Evolutionary conservation across 345 rosid genomes (phyloP).

Genomic region (Bruguiera gymnorhiza): DNA sequence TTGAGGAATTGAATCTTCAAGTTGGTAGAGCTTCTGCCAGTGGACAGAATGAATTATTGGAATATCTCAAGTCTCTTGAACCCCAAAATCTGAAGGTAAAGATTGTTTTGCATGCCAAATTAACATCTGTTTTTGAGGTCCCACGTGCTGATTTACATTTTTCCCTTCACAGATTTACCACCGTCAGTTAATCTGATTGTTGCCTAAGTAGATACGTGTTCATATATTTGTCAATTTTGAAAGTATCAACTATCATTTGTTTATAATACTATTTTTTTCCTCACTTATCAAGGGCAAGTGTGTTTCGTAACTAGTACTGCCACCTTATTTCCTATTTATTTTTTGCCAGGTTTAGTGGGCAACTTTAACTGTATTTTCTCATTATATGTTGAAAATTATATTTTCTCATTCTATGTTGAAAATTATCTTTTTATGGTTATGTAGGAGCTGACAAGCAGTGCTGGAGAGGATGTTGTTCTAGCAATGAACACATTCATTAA

Average conservation of each 20-base stretch:
- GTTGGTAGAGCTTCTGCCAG: slow-evolving; percentile 60
- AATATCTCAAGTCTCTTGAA: slow-evolving; percentile 83
- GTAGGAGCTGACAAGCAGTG: slow-evolving; percentile 89
- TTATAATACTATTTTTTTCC: slow-evolving; percentile 1
- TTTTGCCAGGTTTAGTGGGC: neutral
- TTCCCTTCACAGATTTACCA: neutral
- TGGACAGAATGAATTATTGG: slow-evolving; percentile 81
- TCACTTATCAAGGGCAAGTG: neutral
- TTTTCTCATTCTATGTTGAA: too few relatives aligned
- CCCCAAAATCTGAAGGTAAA: slow-evolving; percentile 94
- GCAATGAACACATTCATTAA: slow-evolving; percentile 93
- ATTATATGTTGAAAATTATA: slow-evolving; percentile 10
- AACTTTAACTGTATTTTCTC: neutral
- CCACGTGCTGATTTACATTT: neutral
- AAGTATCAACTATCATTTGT: neutral
- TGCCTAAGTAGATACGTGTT: neutral
- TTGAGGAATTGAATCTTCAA: slow-evolving; percentile 78
- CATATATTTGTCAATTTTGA: neutral
- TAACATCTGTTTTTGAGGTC: neutral
- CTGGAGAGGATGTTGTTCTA: slow-evolving; percentile 88
- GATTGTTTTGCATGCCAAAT: neutral
- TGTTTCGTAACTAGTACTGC: neutral
- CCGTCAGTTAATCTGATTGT: neutral
- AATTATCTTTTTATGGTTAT: slow-evolving; percentile 15
- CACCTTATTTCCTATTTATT: neutral